Evolutionary conservation across 768 basidiomycete genomes (phyloP).

Genomic region (Pulveroboletus sp.): DNA sequence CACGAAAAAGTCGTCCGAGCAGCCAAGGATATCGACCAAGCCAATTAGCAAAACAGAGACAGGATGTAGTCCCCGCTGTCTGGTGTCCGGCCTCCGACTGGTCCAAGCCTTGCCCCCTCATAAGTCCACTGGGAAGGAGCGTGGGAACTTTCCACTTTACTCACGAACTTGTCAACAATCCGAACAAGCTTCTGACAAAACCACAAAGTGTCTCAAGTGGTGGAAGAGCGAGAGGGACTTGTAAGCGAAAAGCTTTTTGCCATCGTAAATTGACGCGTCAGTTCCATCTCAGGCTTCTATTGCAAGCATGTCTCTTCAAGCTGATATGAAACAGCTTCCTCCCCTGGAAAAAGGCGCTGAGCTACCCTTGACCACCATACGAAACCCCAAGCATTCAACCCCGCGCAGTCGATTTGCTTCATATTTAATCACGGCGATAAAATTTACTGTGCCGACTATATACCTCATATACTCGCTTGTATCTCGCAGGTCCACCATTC

Average conservation of each 20-base stretch:
- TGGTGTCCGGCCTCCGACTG: no score
- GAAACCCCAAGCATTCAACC: not conserved
- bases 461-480: conserved; percentile 20
- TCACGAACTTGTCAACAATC: not conserved
- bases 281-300: no score
- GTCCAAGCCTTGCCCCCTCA: no score
- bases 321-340: conserved; percentile 8
- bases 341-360: conserved; percentile 17
- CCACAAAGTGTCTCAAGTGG: not conserved
- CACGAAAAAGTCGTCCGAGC: no score
- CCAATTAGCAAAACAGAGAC: no score
- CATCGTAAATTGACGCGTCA: not conserved
- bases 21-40: no score
- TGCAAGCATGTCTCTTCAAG: conserved; percentile 11
- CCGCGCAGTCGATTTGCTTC: conserved; percentile 1
- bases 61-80: no score
- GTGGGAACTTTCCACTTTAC: no score
- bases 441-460: conserved; percentile 17
- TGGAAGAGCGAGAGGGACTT: not conserved
- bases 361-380: conserved; percentile 11
- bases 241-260: not conserved
- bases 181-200: not conserved
- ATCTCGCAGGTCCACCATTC: conserved; percentile 8
- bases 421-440: conserved; percentile 12
- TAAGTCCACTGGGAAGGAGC: no score